Conservation (phyloP, 352 stramenopile genomes). For the Phytophthora sp. region DNA sequence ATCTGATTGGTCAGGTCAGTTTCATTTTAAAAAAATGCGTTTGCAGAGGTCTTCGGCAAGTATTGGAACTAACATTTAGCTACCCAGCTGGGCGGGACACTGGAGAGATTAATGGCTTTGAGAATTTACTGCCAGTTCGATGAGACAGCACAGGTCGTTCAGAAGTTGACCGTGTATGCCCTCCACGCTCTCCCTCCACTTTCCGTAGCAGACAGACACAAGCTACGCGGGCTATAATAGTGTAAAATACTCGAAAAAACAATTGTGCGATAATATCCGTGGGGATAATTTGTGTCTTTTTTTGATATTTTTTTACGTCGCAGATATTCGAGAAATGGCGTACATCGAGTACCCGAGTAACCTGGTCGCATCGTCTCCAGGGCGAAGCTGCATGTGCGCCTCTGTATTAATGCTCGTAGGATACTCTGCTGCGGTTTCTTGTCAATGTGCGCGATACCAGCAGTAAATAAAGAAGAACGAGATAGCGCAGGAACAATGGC, state of each 20-base stretch:
- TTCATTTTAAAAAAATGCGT: conserved; percentile 19
- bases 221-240: no score
- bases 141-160: no score
- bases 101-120: conserved; percentile 51
- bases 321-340: conserved; percentile 68
- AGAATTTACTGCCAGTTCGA: conserved; percentile 47
- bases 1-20: conserved; percentile 18
- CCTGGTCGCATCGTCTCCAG: conserved; percentile 26
- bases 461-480: conserved; percentile 54
- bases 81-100: conserved; percentile 67
- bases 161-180: no score
- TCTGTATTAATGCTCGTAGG: conserved; percentile 24
- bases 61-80: conserved; percentile 61
- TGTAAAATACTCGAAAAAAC: no score
- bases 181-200: no score
- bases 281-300: no score
- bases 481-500: conserved; percentile 34
- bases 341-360: conserved; percentile 50
- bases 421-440: conserved; percentile 63
- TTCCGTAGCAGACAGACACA: conserved; percentile 35
- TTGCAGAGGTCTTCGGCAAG: no score
- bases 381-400: neutral
- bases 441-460: conserved; percentile 57
- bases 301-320: no score
- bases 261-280: no score